phyloP scores from a whole-genome alignment of 2,329 filamentous ascomycete genomes.

The Ophiostoma pallidulum region DNA sequence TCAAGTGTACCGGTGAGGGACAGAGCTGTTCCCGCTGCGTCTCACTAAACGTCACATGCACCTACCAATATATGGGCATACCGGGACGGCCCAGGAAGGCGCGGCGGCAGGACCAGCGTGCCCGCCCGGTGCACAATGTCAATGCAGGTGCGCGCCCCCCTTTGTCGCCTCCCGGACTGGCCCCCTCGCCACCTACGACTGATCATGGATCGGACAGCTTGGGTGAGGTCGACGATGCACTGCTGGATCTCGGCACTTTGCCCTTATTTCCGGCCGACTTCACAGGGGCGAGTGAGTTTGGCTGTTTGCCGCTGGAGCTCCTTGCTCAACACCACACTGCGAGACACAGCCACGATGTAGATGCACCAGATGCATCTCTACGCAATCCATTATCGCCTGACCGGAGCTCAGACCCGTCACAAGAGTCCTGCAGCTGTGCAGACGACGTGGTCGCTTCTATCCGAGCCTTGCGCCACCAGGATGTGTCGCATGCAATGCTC shows the following conservation, averaged over 20 bases:
- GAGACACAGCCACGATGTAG: background rate
- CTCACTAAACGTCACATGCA: conserved; percentile 2
- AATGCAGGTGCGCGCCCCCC: background rate
- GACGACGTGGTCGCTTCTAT: background rate
- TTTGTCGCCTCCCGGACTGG: background rate
- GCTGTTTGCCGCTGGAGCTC: conserved; percentile 4
- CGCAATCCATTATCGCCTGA: background rate
- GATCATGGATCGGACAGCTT: background rate
- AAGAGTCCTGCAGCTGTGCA: background rate
- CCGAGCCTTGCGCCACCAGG: background rate
- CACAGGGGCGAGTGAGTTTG: background rate
- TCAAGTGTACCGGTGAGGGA: conserved; percentile 5
- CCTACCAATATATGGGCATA: conserved; percentile 9
- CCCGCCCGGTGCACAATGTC: background rate
- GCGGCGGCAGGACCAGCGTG: background rate
- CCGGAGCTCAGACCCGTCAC: background rate
- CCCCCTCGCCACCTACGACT: background rate
- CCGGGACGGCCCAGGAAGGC: conserved; percentile 7
- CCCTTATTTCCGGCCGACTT: background rate
- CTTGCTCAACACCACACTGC: background rate
- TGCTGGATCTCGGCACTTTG: background rate
- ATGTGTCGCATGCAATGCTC: conserved; percentile 1
- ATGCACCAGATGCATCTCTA: background rate
- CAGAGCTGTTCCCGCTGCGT: conserved; percentile 5
- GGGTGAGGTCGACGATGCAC: background rate